Evolutionary conservation across 2,329 filamentous ascomycete genomes (phyloP), one percentile per base, ranked within the genome.

Genomic region (Aspergillus puulaauensis): DNA sequence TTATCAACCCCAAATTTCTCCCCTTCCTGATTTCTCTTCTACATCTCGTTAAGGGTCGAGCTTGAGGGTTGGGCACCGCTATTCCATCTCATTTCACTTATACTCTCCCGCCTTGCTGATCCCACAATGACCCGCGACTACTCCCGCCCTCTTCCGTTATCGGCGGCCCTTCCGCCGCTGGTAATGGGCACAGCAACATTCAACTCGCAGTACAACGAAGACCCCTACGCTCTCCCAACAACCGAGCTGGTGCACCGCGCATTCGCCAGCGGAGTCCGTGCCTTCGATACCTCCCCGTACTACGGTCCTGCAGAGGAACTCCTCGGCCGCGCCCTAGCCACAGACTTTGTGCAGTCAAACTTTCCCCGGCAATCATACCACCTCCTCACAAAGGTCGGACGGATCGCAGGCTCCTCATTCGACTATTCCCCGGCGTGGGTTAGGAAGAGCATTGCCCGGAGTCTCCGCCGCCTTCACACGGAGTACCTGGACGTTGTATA

Each of bases 401-500:
- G 86, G 8, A 75, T 87, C 61, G 77, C 77, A 0, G 72, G 71
- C 11, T 75, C 81, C 1, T 79, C 82, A 45, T 88, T 88, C 63
- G 83, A 88, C 66, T 88, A 87, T 70, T 86, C 83, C 7, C 78
- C 80, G 2, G 69, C 75, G 45, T 86, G 83, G 83, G 79, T 88
- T 21, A 73, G 79, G 14, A 68, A 80, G 46, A 86, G 83, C 63
- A 76, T 90, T 1, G 67, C 73, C 40, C 77, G 83, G 27, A 87
- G 84, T 66, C 70, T 88, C 41, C 72, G 79, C 57, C 77, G 86
- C 4, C 73, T 90, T 15, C 78, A 80, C 57, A 88, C 85, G 0
- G 65, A 73, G 9, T 88, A 89, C 63, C 76, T 90, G 19, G 87
- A 90, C 64, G 77, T 88, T 2, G 86, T 89, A 2, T 89, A 88